Conservation (phyloP, 768 basidiomycete species). For the Suillus sp. region DNA sequence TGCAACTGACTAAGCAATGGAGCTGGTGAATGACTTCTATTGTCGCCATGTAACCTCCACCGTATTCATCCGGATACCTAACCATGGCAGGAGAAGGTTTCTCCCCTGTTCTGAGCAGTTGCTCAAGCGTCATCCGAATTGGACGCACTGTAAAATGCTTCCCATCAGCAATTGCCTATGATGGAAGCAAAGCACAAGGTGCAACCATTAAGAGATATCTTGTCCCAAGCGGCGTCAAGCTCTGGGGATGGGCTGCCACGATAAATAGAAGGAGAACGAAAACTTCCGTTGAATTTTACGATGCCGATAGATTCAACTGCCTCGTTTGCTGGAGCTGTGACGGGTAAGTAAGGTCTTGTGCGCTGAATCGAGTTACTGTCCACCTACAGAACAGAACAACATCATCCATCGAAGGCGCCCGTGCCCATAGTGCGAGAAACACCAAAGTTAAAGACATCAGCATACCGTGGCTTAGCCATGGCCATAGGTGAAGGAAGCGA, state of each 20-base stretch:
- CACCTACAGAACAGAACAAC: not conserved
- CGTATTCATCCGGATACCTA: conserved; percentile 17
- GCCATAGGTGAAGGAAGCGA: not conserved
- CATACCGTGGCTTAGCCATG: conserved; percentile 13
- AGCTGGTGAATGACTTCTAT: conserved; percentile 16
- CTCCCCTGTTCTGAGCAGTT: conserved; percentile 12
- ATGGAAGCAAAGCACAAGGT: not conserved
- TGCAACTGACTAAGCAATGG: conserved; percentile 14
- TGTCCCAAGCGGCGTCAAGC: conserved; percentile 13
- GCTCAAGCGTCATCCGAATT: conserved; percentile 13
- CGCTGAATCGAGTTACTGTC: not conserved
- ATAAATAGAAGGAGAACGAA: conserved; percentile 5
- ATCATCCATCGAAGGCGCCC: not conserved
- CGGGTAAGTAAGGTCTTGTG: not conserved
- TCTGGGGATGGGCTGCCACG: conserved; percentile 13
- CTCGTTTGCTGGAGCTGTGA: conserved; percentile 15
- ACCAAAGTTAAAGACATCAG: not conserved
- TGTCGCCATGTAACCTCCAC: conserved; percentile 17
- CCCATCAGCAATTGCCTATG: not conserved
- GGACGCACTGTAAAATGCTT: conserved; percentile 4
- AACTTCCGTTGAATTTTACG: conserved; percentile 10
- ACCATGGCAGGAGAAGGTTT: conserved; percentile 4
- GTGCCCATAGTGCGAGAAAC: conserved; percentile 16
- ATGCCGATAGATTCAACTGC: conserved; percentile 11
- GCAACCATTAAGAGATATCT: conserved; percentile 7